Evolutionary conservation across 2,329 filamentous ascomycete species (phyloP), one percentile per base, ranked within the genome.

Genomic region (Venturia asperata): DNA sequence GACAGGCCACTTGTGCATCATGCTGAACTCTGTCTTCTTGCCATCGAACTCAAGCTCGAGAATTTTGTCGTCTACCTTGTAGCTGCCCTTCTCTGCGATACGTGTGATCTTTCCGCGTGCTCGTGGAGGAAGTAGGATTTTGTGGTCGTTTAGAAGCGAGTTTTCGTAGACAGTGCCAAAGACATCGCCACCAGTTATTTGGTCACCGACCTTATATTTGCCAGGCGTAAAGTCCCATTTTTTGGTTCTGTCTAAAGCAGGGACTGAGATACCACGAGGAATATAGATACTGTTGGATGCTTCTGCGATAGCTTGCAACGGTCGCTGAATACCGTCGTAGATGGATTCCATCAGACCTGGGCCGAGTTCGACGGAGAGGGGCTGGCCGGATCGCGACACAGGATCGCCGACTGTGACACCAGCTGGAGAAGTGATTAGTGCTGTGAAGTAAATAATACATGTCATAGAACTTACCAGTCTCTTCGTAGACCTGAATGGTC

Each of bases 1-100:
- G 73, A 97, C 94, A 66, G 94, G 94, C 94, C 94, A 99, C 70
- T 87, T 87, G 80, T 99, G 94, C 92, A 97, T 96, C 94, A 99
- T 97, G 76, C 88, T 89, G 77, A 91, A 93, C 77, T 93, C 89
- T 66, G 89, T 89, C 84, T 93, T 96, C 81, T 92, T 91, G 74
- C 94, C 94, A 74, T 99, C 91, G 76, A 99, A 99, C 77, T 99
- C 94, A 68, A 97, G 84, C 78, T 97, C 93, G 73, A 99, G 82
- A 68, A 99, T 88, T 79, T 96, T 95, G 76, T 96, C 89, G 65
- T 89, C 90, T 42, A 99, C 92, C 3, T 91, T 97, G 80, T 96
- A 99, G 77, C 87, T 89, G 72, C 94, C 94, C 79, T 95, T 92
- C 71, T 87, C 82, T 43, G 92, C 86, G 73, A 97, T 95, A 75